These are phyloP conservation scores for Chlamydomonas sphaeroides DNA, from an alignment of 139 green algal genomes.

Conservation along the genomic window DNA sequence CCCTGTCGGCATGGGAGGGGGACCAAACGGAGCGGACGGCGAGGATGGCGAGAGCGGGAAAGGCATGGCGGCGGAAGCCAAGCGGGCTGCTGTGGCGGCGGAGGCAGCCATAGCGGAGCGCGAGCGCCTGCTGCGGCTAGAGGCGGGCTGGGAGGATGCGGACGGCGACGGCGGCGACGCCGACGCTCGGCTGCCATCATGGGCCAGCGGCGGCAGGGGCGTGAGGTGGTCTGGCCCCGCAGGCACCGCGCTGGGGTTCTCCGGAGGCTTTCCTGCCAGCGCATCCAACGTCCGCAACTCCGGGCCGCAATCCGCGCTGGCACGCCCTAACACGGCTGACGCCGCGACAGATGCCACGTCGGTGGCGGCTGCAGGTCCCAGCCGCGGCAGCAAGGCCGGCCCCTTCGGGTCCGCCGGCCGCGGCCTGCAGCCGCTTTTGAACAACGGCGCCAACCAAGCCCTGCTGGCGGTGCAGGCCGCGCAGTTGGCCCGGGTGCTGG, in stretches of 20 bases:
- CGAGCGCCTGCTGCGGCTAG: background rate
- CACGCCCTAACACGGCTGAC: no score
- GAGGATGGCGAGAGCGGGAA: background rate
- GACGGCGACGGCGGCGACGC: background rate
- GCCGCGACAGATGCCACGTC: background rate
- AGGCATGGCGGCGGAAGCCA: no score
- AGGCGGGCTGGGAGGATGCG: background rate
- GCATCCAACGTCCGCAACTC: no score
- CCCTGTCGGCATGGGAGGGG: background rate
- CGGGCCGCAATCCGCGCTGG: no score
- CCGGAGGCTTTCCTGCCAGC: no score
- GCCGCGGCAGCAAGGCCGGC: background rate
- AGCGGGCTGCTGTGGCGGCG: background rate
- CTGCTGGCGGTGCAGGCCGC: conserved; percentile 21
- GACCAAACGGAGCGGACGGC: background rate
- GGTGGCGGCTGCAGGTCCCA: background rate
- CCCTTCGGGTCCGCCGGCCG: background rate
- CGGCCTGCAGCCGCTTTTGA: background rate
- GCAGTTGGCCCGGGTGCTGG: conserved; percentile 13
- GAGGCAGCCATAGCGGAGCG: conserved; percentile 1
- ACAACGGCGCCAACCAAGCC: conserved; percentile 22
- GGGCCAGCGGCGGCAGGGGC: no score
- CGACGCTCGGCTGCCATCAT: background rate
- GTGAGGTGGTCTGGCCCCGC: no score
- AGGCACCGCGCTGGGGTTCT: no score